Base-by-base conservation (phyloP, 352 stramenopile genomes). In the Thalassiosira hispida region DNA sequence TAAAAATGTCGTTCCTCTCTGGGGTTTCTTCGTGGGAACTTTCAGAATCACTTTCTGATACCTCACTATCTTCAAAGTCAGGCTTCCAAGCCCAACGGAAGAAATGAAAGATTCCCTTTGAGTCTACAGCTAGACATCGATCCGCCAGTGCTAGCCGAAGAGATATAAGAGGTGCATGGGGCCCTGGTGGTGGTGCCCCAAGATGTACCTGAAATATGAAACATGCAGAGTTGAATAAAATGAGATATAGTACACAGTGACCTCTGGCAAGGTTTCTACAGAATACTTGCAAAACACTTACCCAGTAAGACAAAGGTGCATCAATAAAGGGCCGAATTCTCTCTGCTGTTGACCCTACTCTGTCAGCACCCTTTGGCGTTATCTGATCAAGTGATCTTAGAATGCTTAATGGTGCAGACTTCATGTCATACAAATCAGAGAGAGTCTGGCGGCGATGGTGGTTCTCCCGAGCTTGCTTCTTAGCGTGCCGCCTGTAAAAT, bases 11-110 rank as follows among this genome's bases (percentile, higher is more conserved):
- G 20, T 53, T 22, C 22, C 40, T 61, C 16, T 77, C 68, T 53
- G 35, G 20, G 35, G 49, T 57, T 29, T 75, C 61, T 64, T 90
- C 74, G 11, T 76, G 29, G 11, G 65, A 69, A 16, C 51, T 44
- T 49, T 77, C 46, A n/a, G 49, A 74, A 53, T 78, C 77, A 31
- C 81, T 79, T 49, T 91, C 84, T 76, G 79, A 80, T 7, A 51
- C 2, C 20, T 86, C 70, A 22, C 84, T 77, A 38, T 82, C 77
- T 40, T 69, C 68, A 18, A 83, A 69, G 33, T 88, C 80, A 55
- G 81, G 68, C 63, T 91, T 91, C 90, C 90, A 95, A 18, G 83
- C 82, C 89, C 89, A 94, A 59, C 88, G 74, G 64, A 94, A 95
- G 44, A 86, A 94, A 81, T 95, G 89, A 65, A 92, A 95, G 20